Base-by-base conservation (phyloP, 345 rosid species). In the Lagerstroemia speciosa region DNA sequence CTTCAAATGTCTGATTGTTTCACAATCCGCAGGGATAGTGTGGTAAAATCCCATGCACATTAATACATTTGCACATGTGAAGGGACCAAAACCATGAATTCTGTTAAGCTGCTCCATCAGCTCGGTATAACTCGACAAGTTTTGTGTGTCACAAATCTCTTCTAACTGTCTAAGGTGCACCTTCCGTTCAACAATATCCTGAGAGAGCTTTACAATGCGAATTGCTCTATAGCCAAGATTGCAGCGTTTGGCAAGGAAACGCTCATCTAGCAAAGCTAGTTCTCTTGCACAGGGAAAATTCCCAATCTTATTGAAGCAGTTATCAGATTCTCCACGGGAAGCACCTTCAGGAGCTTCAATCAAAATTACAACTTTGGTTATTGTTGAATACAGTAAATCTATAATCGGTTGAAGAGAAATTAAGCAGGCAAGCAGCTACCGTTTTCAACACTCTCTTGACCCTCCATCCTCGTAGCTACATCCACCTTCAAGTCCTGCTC, bases 31-130 rank as follows among this genome's bases (percentile, higher is more conserved):
- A 15, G 89, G 86, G 73, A 85, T 77, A 17, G 71, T 73, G 43
- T 82, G 86, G 75, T 85, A 82, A 73, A 69, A 82, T 43, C 89
- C 85, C 80, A 85, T 77, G 72, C 86, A 84, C 78, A 82, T 73
- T 14, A 85, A 79, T 68, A 80, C 84, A 77, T 85, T 85, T 58
- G 84, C 79, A 43, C 79, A 74, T 1, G 84, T 79, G n/a, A 85
- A 82, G 48, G 86, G 88, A 69, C 88, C 84, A 33, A 82, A 80
- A 50, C 88, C 88, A 70, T 85, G 64, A 17, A 78, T 78, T 63
- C 67, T 65, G 65, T 46, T 67, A 31, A 82, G 79, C 67, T 67
- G 75, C 71, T 75, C 75, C 16, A 72, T 67, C 61, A 80, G 66
- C 63, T 73, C 68, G 27, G n/a, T 40, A 37, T 82, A 82, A 32